Percentiles rank a stretch among this genome's conserved stretches.
Conservation (phyloP, 805 yeast genomes). For the Candida ficus region DNA sequence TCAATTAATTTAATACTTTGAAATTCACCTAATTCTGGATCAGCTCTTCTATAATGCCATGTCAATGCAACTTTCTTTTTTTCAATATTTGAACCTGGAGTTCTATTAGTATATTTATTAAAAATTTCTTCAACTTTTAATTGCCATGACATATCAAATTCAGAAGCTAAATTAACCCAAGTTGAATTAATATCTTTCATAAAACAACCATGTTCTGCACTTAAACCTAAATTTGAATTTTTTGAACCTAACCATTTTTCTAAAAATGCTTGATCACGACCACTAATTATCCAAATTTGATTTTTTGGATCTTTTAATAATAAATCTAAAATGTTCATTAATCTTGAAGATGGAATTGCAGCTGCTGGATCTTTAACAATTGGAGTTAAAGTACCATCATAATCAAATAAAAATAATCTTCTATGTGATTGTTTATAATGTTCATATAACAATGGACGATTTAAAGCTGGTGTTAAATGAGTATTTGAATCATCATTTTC, state of each 20-base stretch:
- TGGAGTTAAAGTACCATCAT: conserved; percentile 96
- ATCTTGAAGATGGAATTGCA: conserved; percentile 83
- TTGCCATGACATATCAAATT: conserved; percentile 94
- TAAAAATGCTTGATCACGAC: conserved; percentile 87
- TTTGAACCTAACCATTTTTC: conserved; percentile 78
- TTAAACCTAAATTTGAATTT: conserved; percentile 62
- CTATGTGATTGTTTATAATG: conserved; percentile 57
- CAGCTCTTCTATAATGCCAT: conserved; percentile 96
- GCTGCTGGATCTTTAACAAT: conserved; percentile 98
- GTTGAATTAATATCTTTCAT: conserved; percentile 64
- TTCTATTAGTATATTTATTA: conserved; percentile 71
- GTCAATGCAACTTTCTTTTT: conserved; percentile 89
- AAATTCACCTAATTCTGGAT: conserved; percentile 86
- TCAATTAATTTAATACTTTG: conserved; percentile 74
- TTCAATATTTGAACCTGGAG: conserved; percentile 88
- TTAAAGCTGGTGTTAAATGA: conserved; percentile 73
- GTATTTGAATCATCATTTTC: conserved; percentile 35
- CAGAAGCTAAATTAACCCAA: conserved; percentile 84
- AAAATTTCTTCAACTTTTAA: conserved; percentile 69
- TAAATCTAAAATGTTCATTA: conserved; percentile 52
- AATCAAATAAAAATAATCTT: conserved; percentile 85
- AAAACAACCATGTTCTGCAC: conserved; percentile 98
- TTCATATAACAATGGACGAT: conserved; percentile 57
- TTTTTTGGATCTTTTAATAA: conserved; percentile 74
- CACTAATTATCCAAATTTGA: conserved; percentile 92